A percentile compares a stretch with the other conserved stretches of the same genome.
Conservation (phyloP, 2,329 filamentous ascomycete species). For the Diplodia scrobiculata region DNA sequence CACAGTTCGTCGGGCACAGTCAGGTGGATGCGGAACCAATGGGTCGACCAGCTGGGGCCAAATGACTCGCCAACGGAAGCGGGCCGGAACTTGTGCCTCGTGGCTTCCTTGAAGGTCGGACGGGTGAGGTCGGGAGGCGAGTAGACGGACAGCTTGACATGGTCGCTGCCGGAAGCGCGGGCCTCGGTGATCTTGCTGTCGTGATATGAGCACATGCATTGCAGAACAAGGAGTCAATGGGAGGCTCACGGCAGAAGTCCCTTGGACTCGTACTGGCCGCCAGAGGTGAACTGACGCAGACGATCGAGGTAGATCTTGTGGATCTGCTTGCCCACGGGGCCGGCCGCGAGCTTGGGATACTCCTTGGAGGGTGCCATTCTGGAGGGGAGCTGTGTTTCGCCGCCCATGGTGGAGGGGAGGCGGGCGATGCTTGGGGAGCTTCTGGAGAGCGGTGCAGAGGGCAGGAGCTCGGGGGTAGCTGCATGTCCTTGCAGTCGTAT, state of each 20-base stretch:
- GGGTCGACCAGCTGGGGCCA: constrained; percentile 94
- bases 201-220: neutral
- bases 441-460: neutral
- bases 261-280: constrained; percentile 69
- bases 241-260: constrained; percentile 68
- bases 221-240: constrained; percentile 22
- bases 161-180: constrained; percentile 65
- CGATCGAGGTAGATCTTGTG: constrained; percentile 81
- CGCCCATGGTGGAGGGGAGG: constrained; percentile 39
- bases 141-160: constrained; percentile 85
- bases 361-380: constrained; percentile 35
- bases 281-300: constrained; percentile 75
- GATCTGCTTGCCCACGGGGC: constrained; percentile 58
- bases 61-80: constrained; percentile 77
- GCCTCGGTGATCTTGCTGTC: constrained; percentile 72
- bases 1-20: constrained; percentile 72
- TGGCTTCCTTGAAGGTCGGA: constrained; percentile 84
- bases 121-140: constrained; percentile 76
- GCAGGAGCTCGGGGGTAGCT: constrained; percentile 20
- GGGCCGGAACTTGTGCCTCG: constrained; percentile 71
- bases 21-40: constrained; percentile 89
- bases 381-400: constrained; percentile 38
- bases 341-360: constrained; percentile 42
- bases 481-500: constrained; percentile 18
- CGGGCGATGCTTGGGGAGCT: neutral